A percentile compares a stretch with the other conserved stretches of the same genome.
Conservation (phyloP, 176 grass and related monocot species). For the Hordeum vulgare region DNA sequence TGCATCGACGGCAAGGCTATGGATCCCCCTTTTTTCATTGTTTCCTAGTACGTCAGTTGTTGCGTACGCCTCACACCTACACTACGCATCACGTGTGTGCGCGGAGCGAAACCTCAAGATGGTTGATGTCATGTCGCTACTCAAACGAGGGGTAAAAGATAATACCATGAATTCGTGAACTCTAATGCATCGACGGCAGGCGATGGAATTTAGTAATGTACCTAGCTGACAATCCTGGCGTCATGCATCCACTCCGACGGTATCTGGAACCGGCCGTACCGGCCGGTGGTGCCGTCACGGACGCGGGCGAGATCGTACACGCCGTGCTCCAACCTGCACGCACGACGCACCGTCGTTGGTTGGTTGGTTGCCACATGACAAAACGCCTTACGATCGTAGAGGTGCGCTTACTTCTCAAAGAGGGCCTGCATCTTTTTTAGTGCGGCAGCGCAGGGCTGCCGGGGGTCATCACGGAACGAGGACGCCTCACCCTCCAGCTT, state of each 20-base stretch:
- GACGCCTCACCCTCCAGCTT: constrained; percentile 60
- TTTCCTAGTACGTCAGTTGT: too few species aligned
- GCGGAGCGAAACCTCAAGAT: too few species aligned
- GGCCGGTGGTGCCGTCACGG: constrained; percentile 60
- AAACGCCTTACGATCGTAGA: not conserved
- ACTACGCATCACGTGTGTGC: too few species aligned
- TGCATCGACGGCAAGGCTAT: too few species aligned
- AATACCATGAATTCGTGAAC: too few species aligned
- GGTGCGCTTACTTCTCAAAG: constrained; percentile 54
- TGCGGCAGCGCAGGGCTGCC: constrained; percentile 59
- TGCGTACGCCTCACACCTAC: too few species aligned
- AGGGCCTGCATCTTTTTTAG: constrained; percentile 96
- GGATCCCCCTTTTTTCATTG: not conserved
- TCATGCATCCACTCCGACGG: constrained; percentile 94
- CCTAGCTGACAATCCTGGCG: constrained; percentile 64
- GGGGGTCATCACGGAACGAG: constrained; percentile 53
- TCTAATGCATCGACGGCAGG: too few species aligned
- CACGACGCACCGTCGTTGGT: not conserved
- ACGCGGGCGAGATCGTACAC: constrained; percentile 74
- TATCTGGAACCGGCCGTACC: constrained; percentile 78
- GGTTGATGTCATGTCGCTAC: not conserved
- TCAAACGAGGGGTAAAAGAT: not conserved
- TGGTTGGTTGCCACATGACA: not conserved
- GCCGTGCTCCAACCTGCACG: constrained; percentile 78
- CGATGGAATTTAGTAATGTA: not conserved